These are phyloP conservation scores for Nakazawaea sp. DNA, from an alignment of 805 yeast genomes.

Conservation along the genomic window DNA sequence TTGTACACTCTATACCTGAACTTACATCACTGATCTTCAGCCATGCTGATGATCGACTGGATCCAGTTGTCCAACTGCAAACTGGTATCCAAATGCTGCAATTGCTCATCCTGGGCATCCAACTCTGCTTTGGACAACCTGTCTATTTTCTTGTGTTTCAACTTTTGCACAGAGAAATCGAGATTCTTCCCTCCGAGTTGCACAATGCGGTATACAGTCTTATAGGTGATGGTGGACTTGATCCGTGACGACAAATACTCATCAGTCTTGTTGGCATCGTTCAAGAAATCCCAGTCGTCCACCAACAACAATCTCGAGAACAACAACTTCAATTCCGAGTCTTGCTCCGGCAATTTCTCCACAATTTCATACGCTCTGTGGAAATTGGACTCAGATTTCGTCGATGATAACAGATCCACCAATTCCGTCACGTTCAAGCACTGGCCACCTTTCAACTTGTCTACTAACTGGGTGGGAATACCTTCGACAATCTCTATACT, in stretches of 20 bases:
- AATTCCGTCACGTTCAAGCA: constrained; percentile 38
- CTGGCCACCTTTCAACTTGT: constrained; percentile 13
- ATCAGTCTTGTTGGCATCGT: constrained; percentile 30
- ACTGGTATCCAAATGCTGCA: constrained; percentile 14
- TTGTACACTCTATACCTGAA: no score
- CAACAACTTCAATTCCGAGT: constrained; percentile 28
- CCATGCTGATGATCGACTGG: constrained; percentile 13
- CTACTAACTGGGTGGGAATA: not conserved
- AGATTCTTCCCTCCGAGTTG: constrained; percentile 17
- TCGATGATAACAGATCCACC: constrained; percentile 41
- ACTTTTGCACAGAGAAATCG: constrained; percentile 14
- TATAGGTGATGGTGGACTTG: constrained; percentile 35
- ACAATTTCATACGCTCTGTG: constrained; percentile 46
- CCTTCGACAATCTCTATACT: not conserved
- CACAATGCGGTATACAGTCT: constrained; percentile 27
- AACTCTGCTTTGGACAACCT: constrained; percentile 3
- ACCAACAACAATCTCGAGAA: constrained; percentile 55
- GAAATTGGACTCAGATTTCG: constrained; percentile 22
- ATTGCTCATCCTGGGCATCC: constrained; percentile 11
- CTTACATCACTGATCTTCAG: not conserved
- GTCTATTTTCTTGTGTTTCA: constrained; percentile 10
- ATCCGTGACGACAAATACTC: constrained; percentile 32
- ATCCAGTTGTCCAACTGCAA: constrained; percentile 22
- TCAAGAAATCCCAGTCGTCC: constrained; percentile 45
- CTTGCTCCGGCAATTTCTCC: constrained; percentile 19